Percentiles rank a stretch among this genome's conserved stretches.
These are phyloP conservation scores for Microstegium vimineum DNA, from an alignment of 176 grass and related monocot species.

Conservation along the genomic window DNA sequence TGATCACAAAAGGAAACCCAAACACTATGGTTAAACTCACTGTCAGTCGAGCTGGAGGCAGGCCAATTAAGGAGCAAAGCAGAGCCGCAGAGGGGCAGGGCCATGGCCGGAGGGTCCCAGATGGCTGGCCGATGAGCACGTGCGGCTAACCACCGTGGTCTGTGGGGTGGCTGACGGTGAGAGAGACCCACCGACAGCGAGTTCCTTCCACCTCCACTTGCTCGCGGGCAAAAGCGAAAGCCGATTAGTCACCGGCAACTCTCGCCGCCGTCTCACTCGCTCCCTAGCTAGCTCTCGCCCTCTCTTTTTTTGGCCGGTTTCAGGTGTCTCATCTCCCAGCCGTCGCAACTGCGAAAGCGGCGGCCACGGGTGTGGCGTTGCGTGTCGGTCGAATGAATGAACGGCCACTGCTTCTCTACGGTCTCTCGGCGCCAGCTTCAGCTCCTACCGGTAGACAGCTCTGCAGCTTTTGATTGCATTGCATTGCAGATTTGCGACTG, in stretches of 20 bases:
- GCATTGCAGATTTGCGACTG: background rate
- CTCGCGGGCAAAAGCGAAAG: background rate
- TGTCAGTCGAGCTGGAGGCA: background rate
- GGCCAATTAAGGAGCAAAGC: background rate
- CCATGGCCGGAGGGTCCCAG: background rate
- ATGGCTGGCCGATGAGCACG: background rate
- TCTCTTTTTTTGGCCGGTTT: conserved; percentile 4
- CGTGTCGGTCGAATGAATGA: background rate
- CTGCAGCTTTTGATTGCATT: background rate
- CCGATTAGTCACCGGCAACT: background rate
- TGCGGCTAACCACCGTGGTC: conserved; percentile 17
- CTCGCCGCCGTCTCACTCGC: background rate
- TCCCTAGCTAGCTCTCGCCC: too few relatives aligned
- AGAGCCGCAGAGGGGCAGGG: background rate
- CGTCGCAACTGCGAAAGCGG: background rate
- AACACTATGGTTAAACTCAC: conserved; percentile 2
- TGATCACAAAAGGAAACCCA: background rate
- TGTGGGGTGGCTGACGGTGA: background rate
- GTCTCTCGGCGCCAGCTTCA: background rate
- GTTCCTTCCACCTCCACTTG: conserved; percentile 14
- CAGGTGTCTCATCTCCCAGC: conserved; percentile 16
- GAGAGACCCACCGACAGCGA: conserved; percentile 28
- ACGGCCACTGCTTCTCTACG: background rate
- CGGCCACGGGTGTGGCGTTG: background rate
- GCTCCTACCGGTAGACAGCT: background rate